These are phyloP conservation scores for Backusella circina DNA, from an alignment of 192 early-diverging fungal genomes.

Conservation along the genomic window DNA sequence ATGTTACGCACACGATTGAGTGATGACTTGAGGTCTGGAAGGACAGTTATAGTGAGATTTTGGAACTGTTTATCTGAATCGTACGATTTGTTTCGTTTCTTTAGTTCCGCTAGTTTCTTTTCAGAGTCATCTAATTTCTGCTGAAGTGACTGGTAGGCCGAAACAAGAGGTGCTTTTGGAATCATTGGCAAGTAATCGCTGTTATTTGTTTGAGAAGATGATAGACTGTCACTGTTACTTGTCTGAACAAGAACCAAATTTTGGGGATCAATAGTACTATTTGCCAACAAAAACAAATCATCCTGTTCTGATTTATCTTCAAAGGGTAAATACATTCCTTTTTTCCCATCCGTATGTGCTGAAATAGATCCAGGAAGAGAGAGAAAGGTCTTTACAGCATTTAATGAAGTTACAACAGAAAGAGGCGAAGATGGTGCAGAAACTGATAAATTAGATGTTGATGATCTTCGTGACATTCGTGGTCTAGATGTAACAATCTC, in stretches of 20 bases:
- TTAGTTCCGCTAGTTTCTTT: slow-evolving; percentile 23
- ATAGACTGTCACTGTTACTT: slow-evolving; percentile 22
- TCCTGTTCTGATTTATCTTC: not conserved
- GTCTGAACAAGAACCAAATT: slow-evolving; percentile 36
- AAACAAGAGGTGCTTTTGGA: slow-evolving; percentile 44
- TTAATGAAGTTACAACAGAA: not conserved
- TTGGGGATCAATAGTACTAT: slow-evolving; percentile 43
- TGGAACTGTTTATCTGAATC: slow-evolving; percentile 7
- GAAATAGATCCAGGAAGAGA: slow-evolving; percentile 8
- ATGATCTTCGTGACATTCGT: not conserved
- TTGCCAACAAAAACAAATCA: slow-evolving; percentile 13
- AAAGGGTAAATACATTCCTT: not conserved
- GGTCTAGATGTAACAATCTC: not conserved
- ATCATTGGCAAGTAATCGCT: slow-evolving; percentile 43
- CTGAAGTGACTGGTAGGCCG: slow-evolving; percentile 37
- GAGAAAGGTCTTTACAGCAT: slow-evolving; percentile 14
- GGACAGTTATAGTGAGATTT: slow-evolving; percentile 7
- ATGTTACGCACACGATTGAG: slow-evolving; percentile 44
- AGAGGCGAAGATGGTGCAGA: slow-evolving; percentile 7
- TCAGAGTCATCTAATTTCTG: slow-evolving; percentile 29
- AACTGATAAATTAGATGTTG: slow-evolving; percentile 8
- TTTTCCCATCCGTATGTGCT: not conserved
- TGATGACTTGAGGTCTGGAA: slow-evolving; percentile 26
- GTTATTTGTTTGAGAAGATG: not conserved
- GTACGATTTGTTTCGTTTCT: slow-evolving; percentile 6